Percentiles rank a stretch among this genome's conserved stretches.
Evolutionary conservation across 495 filamentous ascomycete genomes (phyloP).

Genomic region (Diplogelasinospora grovesii): DNA sequence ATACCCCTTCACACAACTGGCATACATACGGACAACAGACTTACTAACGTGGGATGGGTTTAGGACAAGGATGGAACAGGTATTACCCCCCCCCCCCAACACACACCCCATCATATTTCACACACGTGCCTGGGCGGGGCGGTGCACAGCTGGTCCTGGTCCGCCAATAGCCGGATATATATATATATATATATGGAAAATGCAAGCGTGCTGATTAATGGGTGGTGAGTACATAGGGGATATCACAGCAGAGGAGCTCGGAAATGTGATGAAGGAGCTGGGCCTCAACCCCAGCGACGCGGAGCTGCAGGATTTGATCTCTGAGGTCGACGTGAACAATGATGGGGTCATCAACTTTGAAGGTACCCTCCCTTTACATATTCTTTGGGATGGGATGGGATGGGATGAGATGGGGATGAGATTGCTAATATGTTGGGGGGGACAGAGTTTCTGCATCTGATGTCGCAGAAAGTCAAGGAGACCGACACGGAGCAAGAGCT

Average conservation of each 20-base stretch:
- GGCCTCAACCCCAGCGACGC: constrained; percentile 37
- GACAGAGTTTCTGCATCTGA: constrained; percentile 42
- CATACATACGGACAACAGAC: not conserved
- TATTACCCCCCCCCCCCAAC: constrained; percentile 26
- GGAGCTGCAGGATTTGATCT: constrained; percentile 41
- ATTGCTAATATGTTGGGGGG: not conserved
- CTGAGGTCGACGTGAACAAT: constrained; percentile 40
- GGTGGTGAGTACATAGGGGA: constrained; percentile 20
- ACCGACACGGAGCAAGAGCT: constrained; percentile 41
- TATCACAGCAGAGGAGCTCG: constrained; percentile 37
- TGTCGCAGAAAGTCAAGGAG: constrained; percentile 34
- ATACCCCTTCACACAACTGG: not conserved
- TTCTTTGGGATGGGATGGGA: no score
- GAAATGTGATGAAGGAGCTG: constrained; percentile 39
- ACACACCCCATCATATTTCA: not conserved
- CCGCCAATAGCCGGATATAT: no score
- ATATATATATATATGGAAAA: no score
- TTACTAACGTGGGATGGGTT: not conserved
- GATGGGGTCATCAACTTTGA: constrained; percentile 42
- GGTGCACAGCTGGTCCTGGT: no score
- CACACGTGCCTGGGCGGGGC: not conserved
- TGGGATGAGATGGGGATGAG: no score
- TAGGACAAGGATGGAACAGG: constrained; percentile 96
- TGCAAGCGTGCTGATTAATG: no score
- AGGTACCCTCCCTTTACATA: constrained; percentile 15